Percentiles rank a stretch among this genome's conserved stretches.
phyloP scores from a whole-genome alignment of 2,329 filamentous ascomycete genomes.

The Botrytis paeoniae region DNA sequence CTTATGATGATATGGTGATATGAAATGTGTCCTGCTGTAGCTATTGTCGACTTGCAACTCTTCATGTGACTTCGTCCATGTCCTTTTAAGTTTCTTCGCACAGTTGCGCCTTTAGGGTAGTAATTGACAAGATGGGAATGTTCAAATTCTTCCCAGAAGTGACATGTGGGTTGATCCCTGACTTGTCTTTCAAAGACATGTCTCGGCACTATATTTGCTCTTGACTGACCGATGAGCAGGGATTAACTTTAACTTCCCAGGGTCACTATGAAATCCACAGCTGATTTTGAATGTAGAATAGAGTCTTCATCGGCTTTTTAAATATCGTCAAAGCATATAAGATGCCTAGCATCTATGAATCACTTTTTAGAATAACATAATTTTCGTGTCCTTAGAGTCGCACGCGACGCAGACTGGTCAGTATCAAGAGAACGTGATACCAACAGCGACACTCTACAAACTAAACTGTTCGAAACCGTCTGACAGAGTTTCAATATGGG shows the following conservation, averaged over 20 bases:
- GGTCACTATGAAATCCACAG: not conserved
- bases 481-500: not conserved
- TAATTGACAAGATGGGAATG: not conserved
- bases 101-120: not conserved
- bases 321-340: not conserved
- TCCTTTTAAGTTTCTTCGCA: not conserved
- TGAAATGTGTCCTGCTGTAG: not conserved
- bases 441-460: not conserved
- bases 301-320: accelerated
- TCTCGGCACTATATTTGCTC: not conserved
- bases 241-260: not conserved
- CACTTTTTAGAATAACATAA: not conserved
- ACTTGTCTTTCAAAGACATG: not conserved
- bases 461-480: not conserved
- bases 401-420: not conserved
- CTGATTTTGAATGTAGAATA: not conserved
- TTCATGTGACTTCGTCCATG: not conserved
- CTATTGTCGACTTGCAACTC: not conserved
- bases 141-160: not conserved
- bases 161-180: not conserved
- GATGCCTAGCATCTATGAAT: not conserved
- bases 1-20: not conserved
- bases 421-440: not conserved
- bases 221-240: not conserved
- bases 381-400: not conserved